Evolutionary conservation across 1,284 basidiomycete species (phyloP), one percentile per base, ranked within the genome.

Genomic region (Porodaedalea pini): DNA sequence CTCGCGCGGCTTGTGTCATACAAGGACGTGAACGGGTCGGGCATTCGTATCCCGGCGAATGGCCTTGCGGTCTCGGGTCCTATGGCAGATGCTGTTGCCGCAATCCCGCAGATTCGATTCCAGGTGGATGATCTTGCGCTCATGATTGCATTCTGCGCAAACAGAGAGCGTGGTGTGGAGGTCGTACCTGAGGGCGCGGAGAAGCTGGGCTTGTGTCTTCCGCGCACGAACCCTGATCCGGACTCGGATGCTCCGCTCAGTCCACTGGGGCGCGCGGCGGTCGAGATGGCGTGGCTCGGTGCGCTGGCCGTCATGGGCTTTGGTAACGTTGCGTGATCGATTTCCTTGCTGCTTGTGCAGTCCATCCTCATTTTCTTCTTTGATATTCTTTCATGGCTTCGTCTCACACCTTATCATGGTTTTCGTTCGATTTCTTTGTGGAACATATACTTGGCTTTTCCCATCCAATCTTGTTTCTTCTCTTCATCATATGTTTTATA

Each of bases 201-300:
- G 57, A 79, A 80, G 67, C 76, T 92, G 57, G 88, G 86, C 0
- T 69, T 92, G 58, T 83, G 82, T 63, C 64, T 65, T 25, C 68
- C 67, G 8, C 58, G 62, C 47, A 61, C 59, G 49, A 64, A 59
- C 29, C 60, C 58, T 10, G 69, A 71, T 48, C 66, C 66, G 41
- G 65, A 69, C 51, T 71, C 73, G 2, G 69, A 74, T 51, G 67
- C 75, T 49, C 68, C 76, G 53, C 72, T 88, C 61, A 92, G 85
- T 6, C 81, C 86, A 0, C 80, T 92, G 52, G 89, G 89, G 32
- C 78, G 80, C 59, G 86, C 90, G 2, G 85, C 83, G 21, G 76
- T 89, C 61, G 89, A 92, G 73, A 88, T 91, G 86, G 83, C 83
- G 23, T 92, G 88, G 86, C 74, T 88, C 45, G 90, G 88, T 8